A percentile compares a stretch with the other conserved stretches of the same genome.
These are phyloP conservation scores for Agaricus sinodeliciosus DNA, from an alignment of 768 basidiomycete genomes.

Conservation along the genomic window DNA sequence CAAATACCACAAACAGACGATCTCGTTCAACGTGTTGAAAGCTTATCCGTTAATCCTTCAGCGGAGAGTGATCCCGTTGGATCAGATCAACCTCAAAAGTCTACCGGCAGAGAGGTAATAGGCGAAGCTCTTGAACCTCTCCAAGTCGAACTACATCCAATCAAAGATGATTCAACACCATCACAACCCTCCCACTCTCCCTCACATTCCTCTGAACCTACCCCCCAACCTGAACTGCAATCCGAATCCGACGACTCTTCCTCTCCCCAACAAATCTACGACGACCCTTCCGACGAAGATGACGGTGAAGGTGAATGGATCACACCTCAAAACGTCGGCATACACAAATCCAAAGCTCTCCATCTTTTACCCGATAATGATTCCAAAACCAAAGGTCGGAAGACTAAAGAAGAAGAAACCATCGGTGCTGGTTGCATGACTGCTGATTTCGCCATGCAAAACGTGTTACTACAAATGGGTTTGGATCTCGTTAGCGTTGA, in stretches of 20 bases:
- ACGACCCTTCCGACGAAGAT: slow-evolving; percentile 65
- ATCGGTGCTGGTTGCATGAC: slow-evolving; percentile 90
- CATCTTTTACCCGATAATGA: slow-evolving; percentile 66
- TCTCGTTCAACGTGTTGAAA: slow-evolving; percentile 1
- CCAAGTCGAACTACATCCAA: slow-evolving; percentile 9
- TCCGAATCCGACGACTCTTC: slow-evolving; percentile 13
- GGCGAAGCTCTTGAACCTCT: slow-evolving; percentile 16
- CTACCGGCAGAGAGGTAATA: slow-evolving; percentile 7
- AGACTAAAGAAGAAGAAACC: slow-evolving; percentile 30
- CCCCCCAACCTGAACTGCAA: not conserved
- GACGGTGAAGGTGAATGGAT: slow-evolving; percentile 94
- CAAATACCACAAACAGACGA: not conserved
- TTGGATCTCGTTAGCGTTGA: slow-evolving; percentile 84
- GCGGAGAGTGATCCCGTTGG: not conserved
- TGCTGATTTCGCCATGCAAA: slow-evolving; percentile 99
- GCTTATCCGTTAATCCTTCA: slow-evolving; percentile 1
- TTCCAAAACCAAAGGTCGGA: slow-evolving; percentile 17
- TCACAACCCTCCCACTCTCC: too few species aligned
- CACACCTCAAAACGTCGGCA: slow-evolving; percentile 77
- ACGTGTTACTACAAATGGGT: slow-evolving; percentile 92
- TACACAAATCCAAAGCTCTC: slow-evolving; percentile 85
- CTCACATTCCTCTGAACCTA: not conserved
- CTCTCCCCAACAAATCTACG: slow-evolving; percentile 42
- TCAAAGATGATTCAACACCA: slow-evolving; percentile 7
- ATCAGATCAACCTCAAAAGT: slow-evolving; percentile 5